These are phyloP conservation scores for Exophiala alcalophila DNA, from an alignment of 2,329 filamentous ascomycete genomes.

Conservation along the genomic window DNA sequence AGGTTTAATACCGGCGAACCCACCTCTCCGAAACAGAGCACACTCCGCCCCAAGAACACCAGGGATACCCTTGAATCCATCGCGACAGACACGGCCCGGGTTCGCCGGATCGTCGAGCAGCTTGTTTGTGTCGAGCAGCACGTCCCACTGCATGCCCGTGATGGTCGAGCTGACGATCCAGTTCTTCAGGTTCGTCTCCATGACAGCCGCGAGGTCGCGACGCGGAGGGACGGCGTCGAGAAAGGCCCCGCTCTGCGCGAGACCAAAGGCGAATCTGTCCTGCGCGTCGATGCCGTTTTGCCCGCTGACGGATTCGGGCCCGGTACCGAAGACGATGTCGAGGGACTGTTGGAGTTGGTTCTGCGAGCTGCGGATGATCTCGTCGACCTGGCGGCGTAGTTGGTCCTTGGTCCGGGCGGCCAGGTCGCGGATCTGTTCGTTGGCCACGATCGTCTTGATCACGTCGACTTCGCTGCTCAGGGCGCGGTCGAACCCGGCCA, in stretches of 20 bases:
- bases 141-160: background rate
- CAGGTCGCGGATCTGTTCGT: background rate
- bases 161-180: constrained; percentile 4
- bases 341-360: background rate
- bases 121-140: background rate
- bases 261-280: background rate
- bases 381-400: background rate
- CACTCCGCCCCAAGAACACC: background rate
- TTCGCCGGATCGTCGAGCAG: background rate
- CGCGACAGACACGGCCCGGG: background rate
- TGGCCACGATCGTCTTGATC: background rate
- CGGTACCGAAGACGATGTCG: constrained; percentile 1
- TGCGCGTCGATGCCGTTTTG: background rate
- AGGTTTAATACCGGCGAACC: background rate
- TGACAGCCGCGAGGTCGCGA: constrained; percentile 1
- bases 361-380: constrained; percentile 3
- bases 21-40: constrained; percentile 1
- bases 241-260: background rate
- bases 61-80: background rate
- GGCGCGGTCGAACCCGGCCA: background rate
- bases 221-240: constrained; percentile 1
- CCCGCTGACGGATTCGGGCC: background rate
- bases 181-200: constrained; percentile 8
- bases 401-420: constrained; percentile 3
- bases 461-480: background rate